Base-by-base conservation (phyloP, 176 grass and related monocot species). In the Ananas comosus region DNA sequence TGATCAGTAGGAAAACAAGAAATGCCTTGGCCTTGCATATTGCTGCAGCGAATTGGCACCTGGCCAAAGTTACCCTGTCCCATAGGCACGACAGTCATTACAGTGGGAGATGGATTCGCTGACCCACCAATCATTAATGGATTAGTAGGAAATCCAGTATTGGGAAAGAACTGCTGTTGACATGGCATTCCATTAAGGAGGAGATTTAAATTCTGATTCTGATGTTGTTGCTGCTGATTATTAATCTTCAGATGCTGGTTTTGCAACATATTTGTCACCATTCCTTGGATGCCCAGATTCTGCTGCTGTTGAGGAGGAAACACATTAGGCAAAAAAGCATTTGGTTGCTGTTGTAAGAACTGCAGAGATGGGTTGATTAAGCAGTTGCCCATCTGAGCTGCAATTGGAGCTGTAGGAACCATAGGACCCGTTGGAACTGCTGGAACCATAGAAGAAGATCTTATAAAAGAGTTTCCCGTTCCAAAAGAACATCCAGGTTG, bases 281-380 rank as follows among this genome's bases (percentile, higher is more conserved):
- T 29, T 64, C 76, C 84, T 24, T 91, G 85, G 23, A 80, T 14
- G 24, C 82, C 76, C 76, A 85, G 69, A 63, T 73, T 85, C 0
- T 69, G 82, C 64, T 83, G 76, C 1, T 63, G 58, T 4, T 48
- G 61, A 65, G 64, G 72, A 22, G 82, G 79, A 73, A 80, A 19
- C 50, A 75, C 76, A 0, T 74, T 74, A 65, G 76, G 53, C 82
- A 81, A 88, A 63, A 80, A 12, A 22, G 72, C 64, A 64, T 88
- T 91, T 61, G 78, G 65, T 11, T 78, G 85, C 59, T 79, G 85
- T 2, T 7, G 75, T 56, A 87, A 69, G 33, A 76, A 83, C 72
- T 83, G 89, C 50, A 78, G 85, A n/a, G 76, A 74, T 21, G 73
- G 79, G 69, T 80, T 76, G 42, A 81, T 65, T 49, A 88, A 85